Evolutionary conservation across 768 basidiomycete genomes (phyloP), one percentile per base, ranked within the genome.

Genomic region (Lentinus brumalis): DNA sequence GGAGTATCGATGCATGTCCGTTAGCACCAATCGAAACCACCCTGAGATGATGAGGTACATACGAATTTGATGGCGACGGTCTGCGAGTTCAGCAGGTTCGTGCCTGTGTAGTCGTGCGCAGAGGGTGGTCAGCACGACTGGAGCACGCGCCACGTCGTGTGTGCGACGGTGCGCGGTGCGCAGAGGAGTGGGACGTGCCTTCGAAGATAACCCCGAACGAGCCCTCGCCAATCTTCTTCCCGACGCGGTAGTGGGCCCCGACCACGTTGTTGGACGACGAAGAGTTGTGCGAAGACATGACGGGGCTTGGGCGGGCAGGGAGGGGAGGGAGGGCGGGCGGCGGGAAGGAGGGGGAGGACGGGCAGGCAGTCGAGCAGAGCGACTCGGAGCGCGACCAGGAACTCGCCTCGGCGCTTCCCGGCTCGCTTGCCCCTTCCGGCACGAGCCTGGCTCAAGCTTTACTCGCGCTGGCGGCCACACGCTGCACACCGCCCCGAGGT

Each of bases 31-130:
- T 38, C n/a, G 64, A 21, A 15, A 38, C 30, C 21, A 35, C 4
- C 59, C 41, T 59, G 54, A 46, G 47, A 57, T 11, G 67, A 49
- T 49, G 45, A 63, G 39, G 41, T 87, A 51, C 96, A 77, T 71
- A 98, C 97, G 85, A 99, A 99, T 83, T 99, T 99, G 87, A 99
- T 98, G 65, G 97, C 97, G 62, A 98, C 96, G 10, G 95, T 96
- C 79, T 96, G 95, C 4, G 92, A 94, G 82, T 99, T 99, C 78
- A 98, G 87, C 35, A 99, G 82, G 73, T 99, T 99, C 8, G 95
- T 96, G 30, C 96, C 96, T 98, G 71, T 51, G 52, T 29, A 55
- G 11, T 26, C 51, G 52, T 29, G 54, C 9, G 30, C 16, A 38
- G 52, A 12, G 8, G 55, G 30, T 30, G 21, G 29, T 52, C 38